Percentiles rank a stretch among this genome's conserved stretches.
These are phyloP conservation scores for Aquilaria agallochum DNA, from an alignment of 441 rosid species.

Conservation along the genomic window DNA sequence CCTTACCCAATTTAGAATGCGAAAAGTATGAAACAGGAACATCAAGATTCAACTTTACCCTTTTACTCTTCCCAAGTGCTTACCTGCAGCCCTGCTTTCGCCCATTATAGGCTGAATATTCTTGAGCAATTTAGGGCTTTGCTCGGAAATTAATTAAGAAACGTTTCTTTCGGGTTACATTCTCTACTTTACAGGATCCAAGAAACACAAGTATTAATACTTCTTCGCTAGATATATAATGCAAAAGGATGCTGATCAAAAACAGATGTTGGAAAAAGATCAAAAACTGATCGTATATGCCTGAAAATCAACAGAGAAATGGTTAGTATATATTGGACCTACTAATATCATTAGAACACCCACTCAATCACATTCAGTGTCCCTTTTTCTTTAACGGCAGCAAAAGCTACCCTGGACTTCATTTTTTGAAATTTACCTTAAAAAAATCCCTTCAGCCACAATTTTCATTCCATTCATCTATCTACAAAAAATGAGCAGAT, in stretches of 20 bases:
- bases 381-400: slow-evolving; percentile 12
- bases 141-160: slow-evolving; percentile 3
- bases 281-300: neutral
- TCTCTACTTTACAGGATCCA: slow-evolving; percentile 1
- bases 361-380: slow-evolving; percentile 35
- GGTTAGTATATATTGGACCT: slow-evolving; percentile 15
- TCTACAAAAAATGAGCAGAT: too few species aligned
- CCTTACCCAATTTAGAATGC: slow-evolving; percentile 9
- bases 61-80: neutral
- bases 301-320: slow-evolving; percentile 13
- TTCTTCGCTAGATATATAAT: neutral
- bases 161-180: slow-evolving; percentile 21
- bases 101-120: neutral
- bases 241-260: neutral
- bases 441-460: slow-evolving; percentile 16
- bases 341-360: slow-evolving; percentile 23
- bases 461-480: slow-evolving; percentile 17
- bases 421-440: slow-evolving; percentile 15
- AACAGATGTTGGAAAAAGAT: too few species aligned
- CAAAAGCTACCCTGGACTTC: slow-evolving; percentile 27
- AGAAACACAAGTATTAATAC: neutral
- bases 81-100: slow-evolving; percentile 2
- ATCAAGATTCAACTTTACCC: slow-evolving; percentile 1
- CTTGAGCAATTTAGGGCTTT: too few species aligned
- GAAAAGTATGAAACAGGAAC: neutral